Base-by-base conservation (phyloP, 2,329 filamentous ascomycete genomes). In the Pezicula rhizophila region DNA sequence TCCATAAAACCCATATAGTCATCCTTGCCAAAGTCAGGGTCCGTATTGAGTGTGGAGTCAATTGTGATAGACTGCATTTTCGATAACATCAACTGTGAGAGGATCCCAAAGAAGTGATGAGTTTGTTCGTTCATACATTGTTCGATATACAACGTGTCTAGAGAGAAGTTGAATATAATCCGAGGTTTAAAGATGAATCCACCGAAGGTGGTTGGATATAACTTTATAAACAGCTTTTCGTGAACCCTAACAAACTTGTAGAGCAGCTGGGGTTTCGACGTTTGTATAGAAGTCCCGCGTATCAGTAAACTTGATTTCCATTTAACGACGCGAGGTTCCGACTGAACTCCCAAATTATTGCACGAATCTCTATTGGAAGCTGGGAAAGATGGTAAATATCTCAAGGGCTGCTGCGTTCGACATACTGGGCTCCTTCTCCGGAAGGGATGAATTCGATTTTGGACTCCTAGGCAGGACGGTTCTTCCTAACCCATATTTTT, bases 331-430 rank as follows among this genome's bases (percentile, higher is more conserved):
- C 54, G 50, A 14, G 52, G 46, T n/a, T 40, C 8, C 6, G 42
- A 8, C 52, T 48, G 2, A 53, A 28, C 1, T 50, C 25, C 55
- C 55, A 61, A 8, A 57, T 56, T 6, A 47, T 53, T 2, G 17
- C 15, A 7, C 52, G 51, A 7, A 59, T 41, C 33, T 61, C 58
- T 11, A 37, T 43, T 11, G 58, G 58, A 18, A 59, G 50, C 48
- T 45, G 12, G 25, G 14, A 17, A 59, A 59, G 6, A 34, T 5
- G 4, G 38, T 31, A 40, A 57, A 56, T 7, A 3, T 12, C 4
- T 31, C 7, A 12, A 31, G 28, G 3, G 23, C 6, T 5, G 23
- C 5, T 7, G 23, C 23, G 23, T 1, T 23, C 6, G 23, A 23
- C 23, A 23, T 23, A 23, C 23, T 23, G 23, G 23, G 23, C 6